These are phyloP conservation scores for Penicillium lividum DNA, from an alignment of 495 filamentous ascomycete genomes.

Conservation along the genomic window DNA sequence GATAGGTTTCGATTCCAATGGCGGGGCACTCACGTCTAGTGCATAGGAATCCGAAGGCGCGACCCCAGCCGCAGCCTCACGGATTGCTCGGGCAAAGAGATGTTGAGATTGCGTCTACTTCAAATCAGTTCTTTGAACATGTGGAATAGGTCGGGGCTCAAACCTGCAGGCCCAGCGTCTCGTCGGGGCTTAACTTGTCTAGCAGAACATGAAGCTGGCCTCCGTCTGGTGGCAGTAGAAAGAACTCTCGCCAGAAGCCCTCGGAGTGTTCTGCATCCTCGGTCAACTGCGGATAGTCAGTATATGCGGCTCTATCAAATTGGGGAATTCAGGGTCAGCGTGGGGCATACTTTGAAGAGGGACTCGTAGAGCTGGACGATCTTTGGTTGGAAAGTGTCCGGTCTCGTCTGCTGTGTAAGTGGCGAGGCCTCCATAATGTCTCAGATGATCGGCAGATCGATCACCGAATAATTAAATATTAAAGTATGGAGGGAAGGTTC, in stretches of 20 bases:
- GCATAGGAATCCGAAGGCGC: slow-evolving; percentile 73
- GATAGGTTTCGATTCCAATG: slow-evolving; percentile 4
- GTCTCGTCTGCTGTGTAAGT: slow-evolving; percentile 88
- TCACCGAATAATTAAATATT: slow-evolving; percentile 14
- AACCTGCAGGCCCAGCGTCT: slow-evolving; percentile 74
- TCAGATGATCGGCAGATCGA: slow-evolving; percentile 18
- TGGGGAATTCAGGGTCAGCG: slow-evolving; percentile 1
- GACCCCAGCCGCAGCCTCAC: slow-evolving; percentile 62
- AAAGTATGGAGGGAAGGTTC: slow-evolving; percentile 11
- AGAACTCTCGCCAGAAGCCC: slow-evolving; percentile 96
- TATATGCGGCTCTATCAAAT: slow-evolving; percentile 7
- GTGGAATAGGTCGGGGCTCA: not conserved
- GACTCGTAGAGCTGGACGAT: slow-evolving; percentile 86
- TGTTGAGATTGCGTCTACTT: slow-evolving; percentile 68
- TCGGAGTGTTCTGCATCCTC: slow-evolving; percentile 68
- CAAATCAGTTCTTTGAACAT: slow-evolving; percentile 16
- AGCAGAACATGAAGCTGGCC: slow-evolving; percentile 65
- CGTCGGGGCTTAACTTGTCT: slow-evolving; percentile 65
- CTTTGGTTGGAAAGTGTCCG: slow-evolving; percentile 89
- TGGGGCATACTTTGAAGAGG: slow-evolving; percentile 71
- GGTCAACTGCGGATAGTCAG: slow-evolving; percentile 10
- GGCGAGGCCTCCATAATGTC: slow-evolving; percentile 82
- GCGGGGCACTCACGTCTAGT: slow-evolving; percentile 69
- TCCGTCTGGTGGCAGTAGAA: slow-evolving; percentile 78
- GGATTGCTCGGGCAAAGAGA: slow-evolving; percentile 72